Percentiles rank a stretch among this genome's conserved stretches.
These are phyloP conservation scores for Proteromonas lacertae DNA, from an alignment of 352 stramenopile species.

Conservation along the genomic window DNA sequence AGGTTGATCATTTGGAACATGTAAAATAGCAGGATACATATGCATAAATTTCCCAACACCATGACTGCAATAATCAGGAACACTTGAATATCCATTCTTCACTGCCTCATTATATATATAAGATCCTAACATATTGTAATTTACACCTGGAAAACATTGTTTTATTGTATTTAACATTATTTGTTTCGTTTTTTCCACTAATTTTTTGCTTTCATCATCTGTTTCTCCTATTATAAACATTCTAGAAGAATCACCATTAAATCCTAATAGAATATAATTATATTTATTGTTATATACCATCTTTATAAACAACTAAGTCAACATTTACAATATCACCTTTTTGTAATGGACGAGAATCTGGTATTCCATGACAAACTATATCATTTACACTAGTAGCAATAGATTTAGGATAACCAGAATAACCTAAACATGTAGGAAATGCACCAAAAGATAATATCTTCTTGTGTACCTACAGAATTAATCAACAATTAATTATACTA, in stretches of 20 bases:
- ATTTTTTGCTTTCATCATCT: constrained; percentile 37
- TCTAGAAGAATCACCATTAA: constrained; percentile 86
- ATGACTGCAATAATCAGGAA: constrained; percentile 88
- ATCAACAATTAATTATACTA: constrained; percentile 58
- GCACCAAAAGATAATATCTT: constrained; percentile 36
- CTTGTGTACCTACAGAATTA: constrained; percentile 55
- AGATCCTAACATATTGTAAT: constrained; percentile 46
- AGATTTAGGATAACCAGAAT: constrained; percentile 54
- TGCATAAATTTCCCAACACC: constrained; percentile 85
- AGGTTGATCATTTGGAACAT: constrained; percentile 93
- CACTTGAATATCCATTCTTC: constrained; percentile 34
- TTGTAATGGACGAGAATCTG: constrained; percentile 56
- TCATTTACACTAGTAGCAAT: constrained; percentile 81
- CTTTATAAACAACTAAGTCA: constrained; percentile 67
- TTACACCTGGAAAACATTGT: not conserved
- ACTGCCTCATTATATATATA: constrained; percentile 49
- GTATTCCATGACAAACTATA: constrained; percentile 80
- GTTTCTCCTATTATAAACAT: constrained; percentile 85
- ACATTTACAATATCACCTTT: constrained; percentile 90
- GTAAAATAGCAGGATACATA: constrained; percentile 70
- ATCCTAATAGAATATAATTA: too few species aligned
- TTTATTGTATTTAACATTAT: not conserved
- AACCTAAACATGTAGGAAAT: constrained; percentile 43
- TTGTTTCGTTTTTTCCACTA: constrained; percentile 75
- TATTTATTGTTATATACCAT: constrained; percentile 46